phyloP scores from a whole-genome alignment of 345 rosid species.

The Excoecaria cochinchinensis region DNA sequence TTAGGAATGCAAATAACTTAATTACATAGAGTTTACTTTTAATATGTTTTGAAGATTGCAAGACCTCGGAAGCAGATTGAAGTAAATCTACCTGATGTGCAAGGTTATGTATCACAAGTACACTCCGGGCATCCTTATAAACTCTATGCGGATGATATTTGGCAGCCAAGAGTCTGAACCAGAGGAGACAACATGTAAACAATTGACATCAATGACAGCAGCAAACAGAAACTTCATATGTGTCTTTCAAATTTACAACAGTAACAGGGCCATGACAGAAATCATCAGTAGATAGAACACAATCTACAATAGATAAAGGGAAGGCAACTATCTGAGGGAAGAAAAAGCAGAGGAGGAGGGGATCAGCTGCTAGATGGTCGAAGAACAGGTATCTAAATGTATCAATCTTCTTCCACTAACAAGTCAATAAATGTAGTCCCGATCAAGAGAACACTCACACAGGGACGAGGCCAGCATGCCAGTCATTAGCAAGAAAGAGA shows the following conservation, averaged over 20 bases:
- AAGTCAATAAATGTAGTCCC: constrained; percentile 7
- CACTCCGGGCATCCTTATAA: constrained; percentile 82
- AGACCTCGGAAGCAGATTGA: not conserved
- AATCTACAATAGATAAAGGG: not conserved
- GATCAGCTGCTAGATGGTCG: not conserved
- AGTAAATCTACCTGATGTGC: constrained; percentile 72
- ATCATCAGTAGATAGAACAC: not conserved
- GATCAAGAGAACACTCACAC: constrained; percentile 46
- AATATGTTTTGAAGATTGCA: not conserved
- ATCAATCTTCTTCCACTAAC: not conserved
- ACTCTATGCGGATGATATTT: constrained; percentile 84
- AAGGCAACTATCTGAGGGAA: too few species aligned
- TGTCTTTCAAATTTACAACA: not conserved
- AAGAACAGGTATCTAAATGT: not conserved
- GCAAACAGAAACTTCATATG: not conserved
- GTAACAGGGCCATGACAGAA: not conserved
- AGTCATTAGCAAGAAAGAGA: constrained; percentile 90
- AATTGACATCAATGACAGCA: not conserved
- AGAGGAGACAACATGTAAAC: not conserved
- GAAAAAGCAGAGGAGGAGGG: too few species aligned
- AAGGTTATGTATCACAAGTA: constrained; percentile 86
- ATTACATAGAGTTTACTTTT: not conserved
- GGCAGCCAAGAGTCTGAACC: constrained; percentile 76
- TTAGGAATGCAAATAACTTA: constrained; percentile 5
- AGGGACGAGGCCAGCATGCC: constrained; percentile 98